phyloP scores from a whole-genome alignment of 768 basidiomycete genomes.

The Pleurotus salmoneostramineus region DNA sequence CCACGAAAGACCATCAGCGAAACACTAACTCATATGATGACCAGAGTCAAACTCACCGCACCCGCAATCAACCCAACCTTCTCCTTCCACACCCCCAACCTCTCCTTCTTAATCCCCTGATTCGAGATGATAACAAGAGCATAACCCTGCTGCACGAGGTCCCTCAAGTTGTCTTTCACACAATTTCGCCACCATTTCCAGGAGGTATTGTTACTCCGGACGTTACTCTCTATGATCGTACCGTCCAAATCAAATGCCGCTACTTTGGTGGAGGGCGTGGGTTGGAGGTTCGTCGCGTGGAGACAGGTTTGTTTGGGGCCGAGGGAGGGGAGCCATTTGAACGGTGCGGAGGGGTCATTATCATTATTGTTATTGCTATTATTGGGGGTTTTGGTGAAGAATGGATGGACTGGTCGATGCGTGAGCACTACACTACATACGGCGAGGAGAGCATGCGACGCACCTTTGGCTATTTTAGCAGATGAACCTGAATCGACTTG shows the following conservation, averaged over 20 bases:
- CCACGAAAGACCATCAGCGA: background rate
- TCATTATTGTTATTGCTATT: no score
- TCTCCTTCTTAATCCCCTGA: conserved; percentile 52
- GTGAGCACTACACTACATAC: no score
- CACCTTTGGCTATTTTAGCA: background rate
- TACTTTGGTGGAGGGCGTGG: conserved; percentile 39
- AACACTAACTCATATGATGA: no score
- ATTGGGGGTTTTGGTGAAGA: background rate
- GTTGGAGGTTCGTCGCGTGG: background rate
- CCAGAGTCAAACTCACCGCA: conserved; percentile 51
- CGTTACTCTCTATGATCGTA: conserved; percentile 65
- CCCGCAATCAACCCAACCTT: conserved; percentile 70
- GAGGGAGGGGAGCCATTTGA: background rate
- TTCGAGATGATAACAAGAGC: conserved; percentile 79
- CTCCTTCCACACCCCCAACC: conserved; percentile 65
- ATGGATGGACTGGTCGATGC: background rate
- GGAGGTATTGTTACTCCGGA: conserved; percentile 26
- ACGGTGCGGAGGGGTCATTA: background rate
- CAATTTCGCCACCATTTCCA: conserved; percentile 74
- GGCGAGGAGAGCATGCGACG: background rate
- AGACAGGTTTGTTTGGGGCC: background rate
- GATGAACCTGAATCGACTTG: background rate
- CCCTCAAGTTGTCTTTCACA: conserved; percentile 62
- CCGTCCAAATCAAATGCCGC: conserved; percentile 88
- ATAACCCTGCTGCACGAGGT: conserved; percentile 54